These are phyloP conservation scores for Tetracladium marchalianum DNA, from an alignment of 495 filamentous ascomycete species.

Conservation along the genomic window DNA sequence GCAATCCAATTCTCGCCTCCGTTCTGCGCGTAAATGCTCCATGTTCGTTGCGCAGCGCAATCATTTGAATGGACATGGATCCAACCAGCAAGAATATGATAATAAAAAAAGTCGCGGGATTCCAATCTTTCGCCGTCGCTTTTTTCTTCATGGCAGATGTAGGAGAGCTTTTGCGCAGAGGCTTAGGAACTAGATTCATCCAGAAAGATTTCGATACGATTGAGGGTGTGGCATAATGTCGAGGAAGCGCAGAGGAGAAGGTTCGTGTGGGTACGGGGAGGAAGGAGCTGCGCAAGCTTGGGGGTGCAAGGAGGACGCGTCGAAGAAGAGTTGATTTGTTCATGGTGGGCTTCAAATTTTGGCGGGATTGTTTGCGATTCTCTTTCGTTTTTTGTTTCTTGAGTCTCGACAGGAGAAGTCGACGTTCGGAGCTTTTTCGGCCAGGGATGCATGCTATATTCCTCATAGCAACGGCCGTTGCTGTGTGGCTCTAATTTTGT, in stretches of 20 bases:
- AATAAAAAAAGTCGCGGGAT: constrained; percentile 89
- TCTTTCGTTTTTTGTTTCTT: not conserved
- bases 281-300: constrained; percentile 9
- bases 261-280: constrained; percentile 1
- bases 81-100: constrained; percentile 85
- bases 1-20: constrained; percentile 64
- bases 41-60: constrained; percentile 68
- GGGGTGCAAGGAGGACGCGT: constrained; percentile 13
- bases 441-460: no score
- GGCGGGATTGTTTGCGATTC: not conserved
- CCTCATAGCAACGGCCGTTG: no score
- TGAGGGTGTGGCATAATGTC: constrained; percentile 31
- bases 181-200: constrained; percentile 53
- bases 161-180: constrained; percentile 23
- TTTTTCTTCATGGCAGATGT: constrained; percentile 18
- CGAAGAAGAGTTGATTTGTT: constrained; percentile 6
- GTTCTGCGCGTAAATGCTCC: constrained; percentile 59
- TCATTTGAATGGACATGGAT: constrained; percentile 87
- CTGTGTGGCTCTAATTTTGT: not conserved
- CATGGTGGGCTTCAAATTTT: not conserved
- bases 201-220: constrained; percentile 60
- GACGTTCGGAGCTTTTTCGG: no score
- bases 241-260: not conserved
- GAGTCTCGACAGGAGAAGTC: not conserved
- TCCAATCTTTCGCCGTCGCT: constrained; percentile 62